Evolutionary conservation across 331 rosid genomes (phyloP), one percentile per base, ranked within the genome.

Genomic region (Ulmus americana): DNA sequence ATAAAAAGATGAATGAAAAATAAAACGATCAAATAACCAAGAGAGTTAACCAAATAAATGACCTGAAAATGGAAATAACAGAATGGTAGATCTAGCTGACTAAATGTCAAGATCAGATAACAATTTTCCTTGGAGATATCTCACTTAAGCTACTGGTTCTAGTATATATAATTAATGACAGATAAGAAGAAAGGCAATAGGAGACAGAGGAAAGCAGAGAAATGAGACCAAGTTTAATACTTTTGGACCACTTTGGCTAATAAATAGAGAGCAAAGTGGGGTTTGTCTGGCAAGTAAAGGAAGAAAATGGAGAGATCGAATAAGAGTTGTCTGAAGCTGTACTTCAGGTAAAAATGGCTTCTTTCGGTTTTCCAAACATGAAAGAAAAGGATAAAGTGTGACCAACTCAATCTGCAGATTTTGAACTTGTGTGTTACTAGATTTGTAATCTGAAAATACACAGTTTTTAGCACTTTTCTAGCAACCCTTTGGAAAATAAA

Each of bases 301-400:
- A 50, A 12, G 77, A 55, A 67, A 66, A 64, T 35, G 45, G 57
- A 71, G 50, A 54, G 67, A 58, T 18, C 70, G 80, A 77, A 77
- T 76, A 63, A 70, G 46, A 71, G 81, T 71, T 71, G 86, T 63
- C 80, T 62, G 61, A 73, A 70, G 76, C 83, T 74, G 59, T 79
- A 77, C 80, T 83, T 79, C 83, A 74, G 69, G 59, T 42, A 76
- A 72, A 75, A 55, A 78, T 38, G 59, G 74, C 60, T 54, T 82
- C 88, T 92, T 88, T 92, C 80, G 82, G 90, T 76, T 81, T 76
- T 69, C 96, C 87, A 76, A 13, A 65, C 60, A 64, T 48, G 79
- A 89, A 88, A 86, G 95, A 72, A 82, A 92, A 66, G 96, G 82
- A 92, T 92, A 83, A 87, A 83, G 83, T 63, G 63, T 49, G 74